Base-by-base conservation (phyloP, 1,284 basidiomycete genomes). In the Sparassis latifolia region DNA sequence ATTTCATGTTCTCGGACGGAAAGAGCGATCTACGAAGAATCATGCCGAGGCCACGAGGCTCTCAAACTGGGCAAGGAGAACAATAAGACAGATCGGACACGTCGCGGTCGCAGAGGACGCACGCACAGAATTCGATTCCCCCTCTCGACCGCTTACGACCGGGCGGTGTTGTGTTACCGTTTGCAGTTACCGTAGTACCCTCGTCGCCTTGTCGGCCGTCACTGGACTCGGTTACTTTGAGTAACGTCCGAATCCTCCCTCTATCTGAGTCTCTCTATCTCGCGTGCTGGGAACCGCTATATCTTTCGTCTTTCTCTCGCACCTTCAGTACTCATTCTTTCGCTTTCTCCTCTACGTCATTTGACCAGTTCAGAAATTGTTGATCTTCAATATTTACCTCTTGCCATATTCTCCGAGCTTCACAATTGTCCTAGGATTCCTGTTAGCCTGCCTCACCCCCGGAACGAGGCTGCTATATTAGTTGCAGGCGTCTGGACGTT, bases 171-270 rank as follows among this genome's bases (percentile, higher is more conserved):
- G 20, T 20, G 20, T 20, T 20, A 20, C 20, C 20, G 20, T 20
- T 20, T 20, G 33, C 42, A 38, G 33, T 10, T 27, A 35, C 10
- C 45, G 31, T 12, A 10, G 32, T 46, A 33, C 50, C 40, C 45
- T 47, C 48, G 52, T 60, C 52, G 49, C 55, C 58, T 57, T 58
- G 52, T 59, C 58, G 55, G 50, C 57, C 44, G 54, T 58, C 53
- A 51, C 54, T 42, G 40, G 40, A 39, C 35, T 32, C 28, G 39
- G 20, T 20, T 20, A 20, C 20, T 6, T 10, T 43, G 27, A 38
- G 39, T 35, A 50, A 10, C 3, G 33, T 30, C 12, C 20, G 20
- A 10, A 5, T 10, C 28, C 10, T 10, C 45, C 32, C 9, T 6
- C 6, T n/a, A 35, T 28, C 6, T 5, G 5, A 27, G 20, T 6